These are phyloP conservation scores for Cyberlindnera xylosilytica DNA, from an alignment of 805 yeast genomes.

Conservation along the genomic window DNA sequence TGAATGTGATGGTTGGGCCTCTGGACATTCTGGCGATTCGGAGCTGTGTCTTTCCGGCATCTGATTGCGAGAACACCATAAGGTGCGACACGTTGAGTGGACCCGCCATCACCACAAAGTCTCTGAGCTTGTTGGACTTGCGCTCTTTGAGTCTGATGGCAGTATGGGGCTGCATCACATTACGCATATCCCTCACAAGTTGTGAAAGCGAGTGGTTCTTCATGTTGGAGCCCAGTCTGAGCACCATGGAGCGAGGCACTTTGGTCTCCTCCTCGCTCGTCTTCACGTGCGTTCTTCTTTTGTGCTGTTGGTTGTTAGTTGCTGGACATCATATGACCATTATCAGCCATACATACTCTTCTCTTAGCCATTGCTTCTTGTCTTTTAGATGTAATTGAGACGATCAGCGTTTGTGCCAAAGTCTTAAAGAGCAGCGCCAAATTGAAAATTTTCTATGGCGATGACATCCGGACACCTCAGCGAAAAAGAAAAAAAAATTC, in stretches of 20 bases:
- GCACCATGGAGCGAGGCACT: slow-evolving; percentile 92
- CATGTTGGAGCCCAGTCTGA: slow-evolving; percentile 74
- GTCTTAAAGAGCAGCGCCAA: not conserved
- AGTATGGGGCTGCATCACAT: slow-evolving; percentile 94
- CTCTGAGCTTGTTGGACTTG: slow-evolving; percentile 81
- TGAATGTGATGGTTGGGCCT: slow-evolving; percentile 91
- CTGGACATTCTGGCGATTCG: slow-evolving; percentile 85
- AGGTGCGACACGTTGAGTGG: slow-evolving; percentile 91
- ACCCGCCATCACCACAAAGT: slow-evolving; percentile 97
- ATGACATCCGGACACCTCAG: slow-evolving; percentile 31
- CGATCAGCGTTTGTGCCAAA: not conserved
- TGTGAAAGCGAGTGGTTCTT: slow-evolving; percentile 81
- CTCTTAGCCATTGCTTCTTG: slow-evolving; percentile 46
- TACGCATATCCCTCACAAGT: slow-evolving; percentile 82
- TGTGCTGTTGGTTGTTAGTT: slow-evolving; percentile 39
- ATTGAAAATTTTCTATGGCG: slow-evolving; percentile 17
- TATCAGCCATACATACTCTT: slow-evolving; percentile 37
- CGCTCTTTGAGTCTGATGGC: slow-evolving; percentile 86
- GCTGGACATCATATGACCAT: not conserved
- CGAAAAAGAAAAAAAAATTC: slow-evolving; percentile 5
- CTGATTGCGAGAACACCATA: slow-evolving; percentile 81
- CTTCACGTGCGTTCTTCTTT: slow-evolving; percentile 83
- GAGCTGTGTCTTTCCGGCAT: slow-evolving; percentile 76
- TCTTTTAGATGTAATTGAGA: too few relatives aligned
- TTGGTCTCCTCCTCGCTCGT: slow-evolving; percentile 65